Evolutionary conservation across 2,329 filamentous ascomycete species (phyloP).

Genomic region (Macrophomina phaseolina): DNA sequence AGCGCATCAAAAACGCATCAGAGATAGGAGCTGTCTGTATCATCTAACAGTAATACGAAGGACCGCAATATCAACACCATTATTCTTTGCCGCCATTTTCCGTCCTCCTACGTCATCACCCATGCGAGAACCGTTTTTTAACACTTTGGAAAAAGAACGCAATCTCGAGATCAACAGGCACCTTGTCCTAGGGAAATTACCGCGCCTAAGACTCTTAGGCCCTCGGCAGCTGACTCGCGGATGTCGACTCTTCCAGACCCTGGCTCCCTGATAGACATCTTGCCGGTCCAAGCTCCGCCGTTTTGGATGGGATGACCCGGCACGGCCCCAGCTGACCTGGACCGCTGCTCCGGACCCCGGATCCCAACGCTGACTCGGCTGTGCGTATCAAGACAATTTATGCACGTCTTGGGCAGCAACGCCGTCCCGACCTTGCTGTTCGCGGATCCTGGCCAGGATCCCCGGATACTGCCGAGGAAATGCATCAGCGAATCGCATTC

Average conservation of each 20-base stretch:
- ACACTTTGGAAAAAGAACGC: slow-evolving; percentile 12
- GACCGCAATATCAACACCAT: slow-evolving; percentile 26
- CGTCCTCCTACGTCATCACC: slow-evolving; percentile 21
- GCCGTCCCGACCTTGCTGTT: slow-evolving; percentile 39
- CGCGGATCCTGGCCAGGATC: slow-evolving; percentile 49
- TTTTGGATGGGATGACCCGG: slow-evolving; percentile 23
- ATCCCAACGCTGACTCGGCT: slow-evolving; percentile 22
- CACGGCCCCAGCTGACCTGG: slow-evolving; percentile 24
- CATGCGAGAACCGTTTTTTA: slow-evolving; percentile 17
- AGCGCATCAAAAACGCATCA: slow-evolving; percentile 22
- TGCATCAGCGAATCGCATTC: slow-evolving; percentile 11
- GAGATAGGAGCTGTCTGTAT: slow-evolving; percentile 25
- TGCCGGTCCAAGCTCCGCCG: slow-evolving; percentile 17
- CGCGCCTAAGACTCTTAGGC: slow-evolving; percentile 7
- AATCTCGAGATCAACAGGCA: slow-evolving; percentile 14
- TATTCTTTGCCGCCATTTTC: slow-evolving; percentile 20
- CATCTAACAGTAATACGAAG: slow-evolving; percentile 26
- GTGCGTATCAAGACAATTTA: slow-evolving; percentile 23
- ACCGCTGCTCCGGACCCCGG: slow-evolving; percentile 26
- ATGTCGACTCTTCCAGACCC: slow-evolving; percentile 18
- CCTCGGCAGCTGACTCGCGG: slow-evolving; percentile 16
- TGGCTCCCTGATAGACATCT: slow-evolving; percentile 15
- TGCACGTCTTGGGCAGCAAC: slow-evolving; percentile 15
- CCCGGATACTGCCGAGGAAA: slow-evolving; percentile 48
- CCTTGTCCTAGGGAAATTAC: slow-evolving; percentile 8